Evolutionary conservation across 176 grass and related monocot species (phyloP).

Genomic region (Echinochloa phyllopogon): DNA sequence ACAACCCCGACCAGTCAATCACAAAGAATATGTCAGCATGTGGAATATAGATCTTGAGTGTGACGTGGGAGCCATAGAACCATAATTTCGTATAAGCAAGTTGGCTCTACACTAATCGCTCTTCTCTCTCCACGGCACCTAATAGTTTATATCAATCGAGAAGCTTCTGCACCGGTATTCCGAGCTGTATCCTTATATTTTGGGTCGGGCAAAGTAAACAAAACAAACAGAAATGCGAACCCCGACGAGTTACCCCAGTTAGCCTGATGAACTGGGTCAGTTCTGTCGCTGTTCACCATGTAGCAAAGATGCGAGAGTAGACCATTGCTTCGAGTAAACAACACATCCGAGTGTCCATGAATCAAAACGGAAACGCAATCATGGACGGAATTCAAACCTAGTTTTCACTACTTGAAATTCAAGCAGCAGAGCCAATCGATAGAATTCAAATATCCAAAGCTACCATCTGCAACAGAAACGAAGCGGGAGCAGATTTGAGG

Average conservation of each 20-base stretch:
- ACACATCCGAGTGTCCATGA: not conserved
- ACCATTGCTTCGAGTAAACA: not conserved
- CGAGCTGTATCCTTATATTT: slow-evolving; percentile 27
- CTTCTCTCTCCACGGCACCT: slow-evolving; percentile 9
- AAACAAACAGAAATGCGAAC: not conserved
- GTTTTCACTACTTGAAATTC: not conserved
- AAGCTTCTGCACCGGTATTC: slow-evolving; percentile 29
- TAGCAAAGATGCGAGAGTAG: not conserved
- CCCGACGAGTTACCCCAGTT: not conserved
- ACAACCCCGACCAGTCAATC: not conserved
- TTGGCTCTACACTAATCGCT: slow-evolving; percentile 26
- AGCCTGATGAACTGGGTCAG: not conserved
- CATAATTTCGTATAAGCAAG: slow-evolving; percentile 28
- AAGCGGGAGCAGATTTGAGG: not conserved
- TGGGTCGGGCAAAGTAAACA: slow-evolving; percentile 36
- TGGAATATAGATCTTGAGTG: slow-evolving; percentile 38
- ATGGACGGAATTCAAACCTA: not conserved
- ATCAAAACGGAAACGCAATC: not conserved
- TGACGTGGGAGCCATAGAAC: slow-evolving; percentile 13
- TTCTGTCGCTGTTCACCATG: not conserved
- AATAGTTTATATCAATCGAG: not conserved
- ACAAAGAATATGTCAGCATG: slow-evolving; percentile 34
- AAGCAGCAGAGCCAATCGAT: not conserved
- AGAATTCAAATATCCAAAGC: not conserved
- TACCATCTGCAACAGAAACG: not conserved